Conservation (phyloP, 2,329 filamentous ascomycete genomes). For the Cercospora zeina region DNA sequence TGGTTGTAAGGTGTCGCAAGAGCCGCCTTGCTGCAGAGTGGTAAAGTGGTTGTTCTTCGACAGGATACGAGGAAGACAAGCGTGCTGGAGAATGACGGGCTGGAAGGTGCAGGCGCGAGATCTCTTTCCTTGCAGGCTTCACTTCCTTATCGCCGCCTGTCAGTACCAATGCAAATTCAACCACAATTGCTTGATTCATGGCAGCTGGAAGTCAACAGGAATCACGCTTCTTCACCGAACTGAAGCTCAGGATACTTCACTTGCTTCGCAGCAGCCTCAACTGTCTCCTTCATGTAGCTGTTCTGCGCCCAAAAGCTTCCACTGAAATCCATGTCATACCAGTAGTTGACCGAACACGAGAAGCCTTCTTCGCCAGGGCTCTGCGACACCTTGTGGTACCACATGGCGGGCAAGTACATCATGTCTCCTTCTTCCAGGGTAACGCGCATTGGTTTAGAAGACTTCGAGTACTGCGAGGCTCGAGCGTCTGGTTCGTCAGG, state of each 20-base stretch:
- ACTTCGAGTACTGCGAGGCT: slow-evolving; percentile 59
- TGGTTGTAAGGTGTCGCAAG: background rate
- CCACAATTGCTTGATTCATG: too few species aligned
- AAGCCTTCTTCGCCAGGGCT: slow-evolving; percentile 67
- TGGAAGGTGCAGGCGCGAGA: background rate
- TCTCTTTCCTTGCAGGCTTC: background rate
- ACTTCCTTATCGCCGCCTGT: background rate
- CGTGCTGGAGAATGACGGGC: too few species aligned
- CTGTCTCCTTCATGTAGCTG: slow-evolving; percentile 49
- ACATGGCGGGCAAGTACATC: slow-evolving; percentile 78
- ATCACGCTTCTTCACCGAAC: slow-evolving; percentile 3
- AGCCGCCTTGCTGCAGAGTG: background rate
- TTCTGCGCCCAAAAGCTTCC: slow-evolving; percentile 66
- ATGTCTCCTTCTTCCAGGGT: slow-evolving; percentile 73
- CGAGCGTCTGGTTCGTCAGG: slow-evolving; percentile 59
- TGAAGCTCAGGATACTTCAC: slow-evolving; percentile 32
- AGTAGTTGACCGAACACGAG: slow-evolving; percentile 80
- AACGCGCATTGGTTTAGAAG: slow-evolving; percentile 64
- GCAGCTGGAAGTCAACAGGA: background rate
- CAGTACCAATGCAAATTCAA: too few species aligned
- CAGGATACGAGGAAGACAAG: background rate
- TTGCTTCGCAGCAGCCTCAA: slow-evolving; percentile 18
- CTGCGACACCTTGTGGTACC: slow-evolving; percentile 83
- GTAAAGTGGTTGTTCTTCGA: background rate
- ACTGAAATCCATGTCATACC: slow-evolving; percentile 74